Percentiles rank a stretch among this genome's conserved stretches.
These are phyloP conservation scores for Prunus campanulata DNA, from an alignment of 306 rosid species.

Conservation along the genomic window DNA sequence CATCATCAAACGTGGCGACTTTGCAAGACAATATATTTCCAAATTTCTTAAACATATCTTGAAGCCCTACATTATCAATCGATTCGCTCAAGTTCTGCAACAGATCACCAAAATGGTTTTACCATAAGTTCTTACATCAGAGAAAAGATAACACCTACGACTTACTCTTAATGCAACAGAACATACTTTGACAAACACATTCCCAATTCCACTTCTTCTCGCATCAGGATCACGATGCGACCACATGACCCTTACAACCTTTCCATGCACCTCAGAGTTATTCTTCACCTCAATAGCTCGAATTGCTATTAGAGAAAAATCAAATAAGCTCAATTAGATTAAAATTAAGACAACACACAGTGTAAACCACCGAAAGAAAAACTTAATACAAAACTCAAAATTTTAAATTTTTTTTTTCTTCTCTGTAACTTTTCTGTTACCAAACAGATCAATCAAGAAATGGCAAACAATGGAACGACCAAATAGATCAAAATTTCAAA, in stretches of 20 bases:
- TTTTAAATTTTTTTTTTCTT: background rate
- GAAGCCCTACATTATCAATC: slow-evolving; percentile 47
- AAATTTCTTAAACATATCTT: slow-evolving; percentile 57
- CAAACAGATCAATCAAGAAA: background rate
- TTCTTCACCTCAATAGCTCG: slow-evolving; percentile 64
- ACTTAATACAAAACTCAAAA: background rate
- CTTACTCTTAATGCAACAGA: background rate
- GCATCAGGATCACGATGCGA: slow-evolving; percentile 74
- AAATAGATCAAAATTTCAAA: background rate
- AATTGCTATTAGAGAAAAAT: slow-evolving; percentile 39
- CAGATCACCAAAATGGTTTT: slow-evolving; percentile 13
- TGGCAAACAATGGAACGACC: background rate
- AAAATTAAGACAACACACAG: background rate
- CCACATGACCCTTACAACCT: slow-evolving; percentile 75
- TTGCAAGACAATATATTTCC: slow-evolving; percentile 78
- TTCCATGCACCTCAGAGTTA: slow-evolving; percentile 59
- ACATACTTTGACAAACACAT: slow-evolving; percentile 83
- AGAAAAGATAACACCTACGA: slow-evolving; percentile 5
- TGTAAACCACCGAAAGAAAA: background rate
- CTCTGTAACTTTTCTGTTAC: background rate
- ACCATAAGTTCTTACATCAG: slow-evolving; percentile 15
- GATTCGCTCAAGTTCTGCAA: slow-evolving; percentile 65
- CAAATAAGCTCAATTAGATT: background rate
- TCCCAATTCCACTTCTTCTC: slow-evolving; percentile 66
- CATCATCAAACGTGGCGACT: slow-evolving; percentile 71